Conservation (phyloP, 305 asterid species). For the Fraxinus sp. region DNA sequence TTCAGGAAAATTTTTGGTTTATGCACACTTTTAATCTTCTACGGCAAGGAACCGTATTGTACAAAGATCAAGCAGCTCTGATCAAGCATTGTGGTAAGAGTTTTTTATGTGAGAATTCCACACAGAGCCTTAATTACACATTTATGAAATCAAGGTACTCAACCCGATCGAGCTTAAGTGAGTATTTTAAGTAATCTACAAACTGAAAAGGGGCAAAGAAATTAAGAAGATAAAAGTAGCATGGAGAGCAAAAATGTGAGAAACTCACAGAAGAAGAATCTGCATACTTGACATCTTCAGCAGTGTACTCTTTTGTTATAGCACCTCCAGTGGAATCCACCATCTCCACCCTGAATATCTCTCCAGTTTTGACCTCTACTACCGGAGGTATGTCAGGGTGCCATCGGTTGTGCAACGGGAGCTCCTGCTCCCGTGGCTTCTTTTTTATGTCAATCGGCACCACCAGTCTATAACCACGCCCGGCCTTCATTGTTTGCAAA, state of each 20-base stretch:
- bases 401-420: slow-evolving; percentile 60
- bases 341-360: slow-evolving; percentile 80
- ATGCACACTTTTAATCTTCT: not conserved
- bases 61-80: too few species aligned
- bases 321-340: slow-evolving; percentile 72
- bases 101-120: too few species aligned
- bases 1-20: not conserved
- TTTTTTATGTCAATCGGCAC: slow-evolving; percentile 63
- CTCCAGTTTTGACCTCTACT: slow-evolving; percentile 43
- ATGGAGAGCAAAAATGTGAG: not conserved
- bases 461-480: slow-evolving; percentile 49
- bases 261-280: slow-evolving; percentile 59
- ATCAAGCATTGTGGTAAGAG: too few species aligned
- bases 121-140: too few species aligned
- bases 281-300: slow-evolving; percentile 54
- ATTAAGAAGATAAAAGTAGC: not conserved
- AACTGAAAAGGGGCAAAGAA: not conserved
- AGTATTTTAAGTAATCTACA: not conserved
- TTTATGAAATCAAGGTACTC: not conserved
- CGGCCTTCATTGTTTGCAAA: slow-evolving; percentile 22
- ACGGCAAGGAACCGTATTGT: not conserved
- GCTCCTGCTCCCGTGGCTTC: slow-evolving; percentile 62
- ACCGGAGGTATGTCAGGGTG: slow-evolving; percentile 55
- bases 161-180: not conserved
- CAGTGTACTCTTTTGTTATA: slow-evolving; percentile 56